Base-by-base conservation (phyloP, 345 rosid genomes). In the Clarkia xantiana region DNA sequence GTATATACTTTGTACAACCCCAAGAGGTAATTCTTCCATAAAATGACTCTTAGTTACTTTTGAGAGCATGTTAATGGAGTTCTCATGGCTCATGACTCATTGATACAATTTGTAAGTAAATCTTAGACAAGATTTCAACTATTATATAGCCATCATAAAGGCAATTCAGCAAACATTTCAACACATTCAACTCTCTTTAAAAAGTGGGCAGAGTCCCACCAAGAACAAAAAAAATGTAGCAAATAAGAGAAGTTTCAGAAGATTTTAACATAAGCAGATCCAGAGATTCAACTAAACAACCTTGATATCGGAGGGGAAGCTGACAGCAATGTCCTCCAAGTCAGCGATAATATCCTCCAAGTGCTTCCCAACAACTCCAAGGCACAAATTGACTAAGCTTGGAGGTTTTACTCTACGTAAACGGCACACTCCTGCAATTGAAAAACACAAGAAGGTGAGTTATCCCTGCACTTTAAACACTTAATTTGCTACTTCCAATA, bases 331-430 rank as follows among this genome's bases (percentile, higher is more conserved):
- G 44, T 78, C 89, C 47, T 55, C 56, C 71, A 90, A 66, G 48
- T 85, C 80, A 11, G 59, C 69, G 20, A 71, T 54, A 18, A 90
- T 68, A 18, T 83, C 97, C 62, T 90, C 95, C 62, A 90, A 72
- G 75, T 90, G 69, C 67, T 43, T 69, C 17, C 97, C 95, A 50
- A 90, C 61, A 68, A 86, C 80, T 18, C 82, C 94, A 17, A 90
- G 78, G 62, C 95, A 90, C 61, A 86, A 67, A 64, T 69, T 76
- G 7, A 79, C 67, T 49, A 90, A 75, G 52, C 80, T 77, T 23
- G 82, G 86, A 34, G 86, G 79, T 46, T 60, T 73, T 14, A 41
- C 36, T 45, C 66, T 53, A 80, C 77, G 55, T 56, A 38, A 52
- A 0, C 7, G 34, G 53, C 12, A 53, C 14, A 39, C 47, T 50